These are phyloP conservation scores for Kodamaea fungicola DNA, from an alignment of 1,139 yeast species.

Conservation along the genomic window DNA sequence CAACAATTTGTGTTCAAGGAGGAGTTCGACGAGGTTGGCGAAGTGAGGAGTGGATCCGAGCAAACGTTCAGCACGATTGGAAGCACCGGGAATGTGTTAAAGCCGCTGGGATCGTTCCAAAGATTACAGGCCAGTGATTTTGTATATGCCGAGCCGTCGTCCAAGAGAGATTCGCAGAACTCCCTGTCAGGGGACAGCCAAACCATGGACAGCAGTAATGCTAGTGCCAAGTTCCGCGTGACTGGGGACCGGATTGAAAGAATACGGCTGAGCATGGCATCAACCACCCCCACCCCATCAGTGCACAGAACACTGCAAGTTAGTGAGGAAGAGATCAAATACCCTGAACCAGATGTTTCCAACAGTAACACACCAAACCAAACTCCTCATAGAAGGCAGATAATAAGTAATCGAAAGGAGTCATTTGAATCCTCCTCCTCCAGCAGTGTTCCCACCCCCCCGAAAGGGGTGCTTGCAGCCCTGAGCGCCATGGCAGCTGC, in stretches of 20 bases:
- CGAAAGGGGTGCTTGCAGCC: conserved; percentile 1
- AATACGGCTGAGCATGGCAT: conserved; percentile 3
- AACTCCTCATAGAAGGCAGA: conserved; percentile 5
- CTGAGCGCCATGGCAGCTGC: conserved; percentile 1
- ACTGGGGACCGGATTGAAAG: conserved; percentile 13
- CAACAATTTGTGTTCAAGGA: conserved; percentile 26
- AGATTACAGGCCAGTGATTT: background rate
- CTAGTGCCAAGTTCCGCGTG: conserved; percentile 10
- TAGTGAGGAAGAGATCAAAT: conserved; percentile 11
- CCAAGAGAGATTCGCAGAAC: conserved; percentile 2
- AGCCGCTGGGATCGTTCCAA: background rate
- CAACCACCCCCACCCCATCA: background rate
- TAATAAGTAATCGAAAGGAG: background rate
- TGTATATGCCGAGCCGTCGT: background rate
- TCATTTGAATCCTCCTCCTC: background rate
- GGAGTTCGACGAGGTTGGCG: conserved; percentile 25
- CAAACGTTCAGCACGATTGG: background rate
- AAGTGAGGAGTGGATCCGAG: background rate
- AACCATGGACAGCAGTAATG: conserved; percentile 4
- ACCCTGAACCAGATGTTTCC: conserved; percentile 21
- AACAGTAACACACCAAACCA: conserved; percentile 14
- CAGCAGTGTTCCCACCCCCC: background rate
- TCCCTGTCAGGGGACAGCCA: conserved; percentile 3
- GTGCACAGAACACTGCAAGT: background rate
- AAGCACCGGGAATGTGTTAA: background rate